These are phyloP conservation scores for Syzygium syzygioides DNA, from an alignment of 441 rosid genomes.

Conservation along the genomic window DNA sequence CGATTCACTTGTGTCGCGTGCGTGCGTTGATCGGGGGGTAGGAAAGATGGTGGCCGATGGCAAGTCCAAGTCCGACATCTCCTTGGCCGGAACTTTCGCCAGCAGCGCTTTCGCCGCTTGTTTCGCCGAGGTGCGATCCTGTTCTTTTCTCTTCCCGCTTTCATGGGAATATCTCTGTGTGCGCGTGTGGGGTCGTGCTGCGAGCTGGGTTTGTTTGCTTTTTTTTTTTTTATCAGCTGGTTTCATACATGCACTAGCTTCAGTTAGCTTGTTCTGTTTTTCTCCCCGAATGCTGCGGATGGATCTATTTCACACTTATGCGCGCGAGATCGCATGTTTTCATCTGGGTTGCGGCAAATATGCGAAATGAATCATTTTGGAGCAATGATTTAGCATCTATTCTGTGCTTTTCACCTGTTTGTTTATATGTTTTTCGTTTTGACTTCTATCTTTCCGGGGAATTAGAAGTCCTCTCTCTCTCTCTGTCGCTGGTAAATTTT, in stretches of 20 bases:
- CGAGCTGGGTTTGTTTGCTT: neutral
- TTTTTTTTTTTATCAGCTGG: neutral
- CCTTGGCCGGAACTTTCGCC: constrained; percentile 72
- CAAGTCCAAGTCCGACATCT: constrained; percentile 68
- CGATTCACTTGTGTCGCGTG: neutral
- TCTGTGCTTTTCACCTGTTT: neutral
- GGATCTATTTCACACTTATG: neutral
- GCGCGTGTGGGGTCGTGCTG: neutral
- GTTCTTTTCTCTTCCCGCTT: neutral
- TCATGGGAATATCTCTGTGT: neutral
- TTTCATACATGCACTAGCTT: neutral
- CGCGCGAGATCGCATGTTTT: neutral
- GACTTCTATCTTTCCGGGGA: neutral
- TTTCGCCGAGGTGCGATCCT: constrained; percentile 68
- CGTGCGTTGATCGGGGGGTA: neutral
- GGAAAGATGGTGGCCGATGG: constrained; percentile 67
- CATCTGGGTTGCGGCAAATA: neutral
- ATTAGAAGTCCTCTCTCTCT: neutral
- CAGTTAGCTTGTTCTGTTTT: neutral
- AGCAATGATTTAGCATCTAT: neutral
- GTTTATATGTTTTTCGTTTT: neutral
- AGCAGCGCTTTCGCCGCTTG: constrained; percentile 95
- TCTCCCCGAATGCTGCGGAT: neutral
- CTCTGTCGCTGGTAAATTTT: neutral
- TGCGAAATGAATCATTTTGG: neutral